These are phyloP conservation scores for Saksenaea oblongispora DNA, from an alignment of 371 early-diverging fungal species.

Conservation along the genomic window DNA sequence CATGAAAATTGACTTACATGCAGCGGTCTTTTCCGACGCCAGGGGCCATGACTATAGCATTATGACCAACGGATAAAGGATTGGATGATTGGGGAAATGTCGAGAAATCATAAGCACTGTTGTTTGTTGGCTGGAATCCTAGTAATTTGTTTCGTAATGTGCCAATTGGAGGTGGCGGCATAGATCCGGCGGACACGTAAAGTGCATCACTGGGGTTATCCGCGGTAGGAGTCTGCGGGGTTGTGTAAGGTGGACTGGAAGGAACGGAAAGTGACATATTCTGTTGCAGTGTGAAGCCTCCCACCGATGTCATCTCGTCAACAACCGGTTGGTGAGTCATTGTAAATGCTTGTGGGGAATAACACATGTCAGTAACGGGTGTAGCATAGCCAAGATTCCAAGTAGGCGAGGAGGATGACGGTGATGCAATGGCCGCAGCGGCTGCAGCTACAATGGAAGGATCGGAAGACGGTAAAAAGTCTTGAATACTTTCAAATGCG, in stretches of 20 bases:
- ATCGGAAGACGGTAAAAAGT: slow-evolving; percentile 4
- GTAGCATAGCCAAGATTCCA: slow-evolving; percentile 4
- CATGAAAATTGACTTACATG: not conserved
- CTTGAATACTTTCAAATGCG: slow-evolving; percentile 12
- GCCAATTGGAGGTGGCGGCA: slow-evolving; percentile 18
- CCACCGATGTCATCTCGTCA: slow-evolving; percentile 1
- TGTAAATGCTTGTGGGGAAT: not conserved
- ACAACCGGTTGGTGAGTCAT: not conserved
- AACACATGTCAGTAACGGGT: not conserved
- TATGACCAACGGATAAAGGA: not conserved
- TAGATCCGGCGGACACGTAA: slow-evolving; percentile 16
- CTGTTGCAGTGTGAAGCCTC: slow-evolving; percentile 2
- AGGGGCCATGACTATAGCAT: slow-evolving; percentile 1
- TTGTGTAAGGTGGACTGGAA: slow-evolving; percentile 25
- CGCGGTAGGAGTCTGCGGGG: slow-evolving; percentile 7
- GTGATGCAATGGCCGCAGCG: not conserved
- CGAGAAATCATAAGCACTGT: slow-evolving; percentile 2
- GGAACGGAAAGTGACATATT: slow-evolving; percentile 27
- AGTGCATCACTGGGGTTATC: slow-evolving; percentile 14
- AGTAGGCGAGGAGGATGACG: not conserved
- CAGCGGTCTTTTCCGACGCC: not conserved
- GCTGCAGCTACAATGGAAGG: slow-evolving; percentile 4
- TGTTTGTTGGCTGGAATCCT: not conserved
- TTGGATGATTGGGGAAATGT: not conserved
- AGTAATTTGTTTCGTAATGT: slow-evolving; percentile 15